Percentiles rank a stretch among this genome's conserved stretches.
These are phyloP conservation scores for Trichoderma asperelloides DNA, from an alignment of 495 filamentous ascomycete genomes.

Conservation along the genomic window DNA sequence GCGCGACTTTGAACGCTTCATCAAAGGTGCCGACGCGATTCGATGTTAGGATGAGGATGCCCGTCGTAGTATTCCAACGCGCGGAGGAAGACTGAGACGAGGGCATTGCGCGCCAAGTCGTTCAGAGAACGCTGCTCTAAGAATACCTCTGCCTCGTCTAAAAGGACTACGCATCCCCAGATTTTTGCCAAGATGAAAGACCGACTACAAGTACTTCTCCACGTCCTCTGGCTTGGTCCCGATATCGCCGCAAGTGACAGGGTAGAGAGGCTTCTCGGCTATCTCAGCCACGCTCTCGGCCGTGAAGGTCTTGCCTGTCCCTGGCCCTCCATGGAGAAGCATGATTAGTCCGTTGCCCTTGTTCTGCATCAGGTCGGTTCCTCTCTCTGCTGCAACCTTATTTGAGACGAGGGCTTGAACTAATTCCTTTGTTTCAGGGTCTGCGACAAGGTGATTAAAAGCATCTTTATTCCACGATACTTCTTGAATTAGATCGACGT, in stretches of 20 bases:
- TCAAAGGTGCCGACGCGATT: constrained; percentile 35
- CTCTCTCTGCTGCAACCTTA: constrained; percentile 20
- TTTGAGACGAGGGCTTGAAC: constrained; percentile 36
- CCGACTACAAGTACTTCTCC: constrained; percentile 37
- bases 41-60: constrained; percentile 35
- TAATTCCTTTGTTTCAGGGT: constrained; percentile 38
- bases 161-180: constrained; percentile 30
- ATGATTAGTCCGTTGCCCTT: constrained; percentile 46
- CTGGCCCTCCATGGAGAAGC: constrained; percentile 42
- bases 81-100: constrained; percentile 43
- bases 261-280: constrained; percentile 40
- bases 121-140: constrained; percentile 30
- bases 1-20: constrained; percentile 33
- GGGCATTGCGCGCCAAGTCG: constrained; percentile 38
- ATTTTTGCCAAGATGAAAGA: constrained; percentile 36
- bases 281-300: constrained; percentile 42
- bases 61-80: constrained; percentile 45
- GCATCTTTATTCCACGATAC: constrained; percentile 43
- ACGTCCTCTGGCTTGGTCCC: constrained; percentile 35
- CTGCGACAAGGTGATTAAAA: constrained; percentile 45
- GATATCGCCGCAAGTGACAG: constrained; percentile 44
- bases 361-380: constrained; percentile 32
- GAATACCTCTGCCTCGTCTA: constrained; percentile 24
- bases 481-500: constrained; percentile 15
- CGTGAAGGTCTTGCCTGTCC: constrained; percentile 46